These are phyloP conservation scores for Daldinia loculata DNA, from an alignment of 495 filamentous ascomycete species.

Conservation along the genomic window DNA sequence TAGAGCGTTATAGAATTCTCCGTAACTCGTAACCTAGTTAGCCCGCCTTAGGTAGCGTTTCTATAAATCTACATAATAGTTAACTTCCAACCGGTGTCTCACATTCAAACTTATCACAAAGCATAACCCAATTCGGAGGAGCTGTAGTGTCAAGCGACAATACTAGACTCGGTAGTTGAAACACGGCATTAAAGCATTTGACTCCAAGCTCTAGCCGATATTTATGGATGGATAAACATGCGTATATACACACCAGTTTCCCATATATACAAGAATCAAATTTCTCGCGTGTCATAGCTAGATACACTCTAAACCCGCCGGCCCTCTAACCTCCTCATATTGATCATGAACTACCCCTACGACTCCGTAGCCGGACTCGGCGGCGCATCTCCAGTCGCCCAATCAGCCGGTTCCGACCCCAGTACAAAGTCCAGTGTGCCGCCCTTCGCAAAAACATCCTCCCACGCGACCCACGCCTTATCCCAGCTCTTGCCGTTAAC, in stretches of 20 bases:
- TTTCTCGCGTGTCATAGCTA: neutral
- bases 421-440: slow-evolving; percentile 70
- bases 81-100: neutral
- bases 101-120: neutral
- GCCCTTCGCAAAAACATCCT: slow-evolving; percentile 69
- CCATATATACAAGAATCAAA: neutral
- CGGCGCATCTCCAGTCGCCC: slow-evolving; percentile 68
- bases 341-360: neutral
- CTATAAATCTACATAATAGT: neutral
- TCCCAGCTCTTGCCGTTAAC: slow-evolving; percentile 62
- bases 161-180: neutral
- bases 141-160: neutral
- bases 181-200: neutral
- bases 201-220: neutral
- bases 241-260: neutral
- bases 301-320: neutral
- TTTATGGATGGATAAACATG: neutral
- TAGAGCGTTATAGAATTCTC: too few relatives aligned
- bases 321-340: neutral
- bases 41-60: neutral
- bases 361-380: slow-evolving; percentile 55
- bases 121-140: neutral
- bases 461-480: slow-evolving; percentile 69
- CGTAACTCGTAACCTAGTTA: too few relatives aligned
- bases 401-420: slow-evolving; percentile 59